phyloP scores from a whole-genome alignment of 257 asterid species.

The Solanum chiquidenum region DNA sequence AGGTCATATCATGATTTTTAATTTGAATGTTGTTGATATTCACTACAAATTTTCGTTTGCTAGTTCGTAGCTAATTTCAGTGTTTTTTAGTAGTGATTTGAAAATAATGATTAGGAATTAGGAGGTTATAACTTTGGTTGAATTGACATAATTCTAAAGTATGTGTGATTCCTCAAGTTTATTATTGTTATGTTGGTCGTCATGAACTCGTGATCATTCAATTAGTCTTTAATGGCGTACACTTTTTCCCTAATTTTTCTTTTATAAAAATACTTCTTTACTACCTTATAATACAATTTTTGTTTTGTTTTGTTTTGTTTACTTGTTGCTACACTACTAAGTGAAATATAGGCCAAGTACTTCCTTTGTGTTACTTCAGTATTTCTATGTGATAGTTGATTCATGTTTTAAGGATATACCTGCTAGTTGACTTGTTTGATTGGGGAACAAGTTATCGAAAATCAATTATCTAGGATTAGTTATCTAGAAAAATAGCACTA shows the following conservation, averaged over 20 bases:
- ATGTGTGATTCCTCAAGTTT: neutral
- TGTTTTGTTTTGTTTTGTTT: too few species aligned
- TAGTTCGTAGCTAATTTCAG: neutral
- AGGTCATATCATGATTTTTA: neutral
- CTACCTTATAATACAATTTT: too few species aligned
- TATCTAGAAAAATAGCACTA: too few species aligned
- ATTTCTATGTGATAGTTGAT: neutral
- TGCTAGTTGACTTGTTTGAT: neutral
- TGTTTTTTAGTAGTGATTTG: neutral
- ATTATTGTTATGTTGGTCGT: neutral
- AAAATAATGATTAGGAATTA: neutral
- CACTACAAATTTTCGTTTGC: neutral
- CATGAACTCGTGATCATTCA: neutral
- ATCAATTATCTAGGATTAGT: too few species aligned
- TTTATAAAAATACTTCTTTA: neutral
- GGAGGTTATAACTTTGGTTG: neutral
- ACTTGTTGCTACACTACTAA: too few species aligned
- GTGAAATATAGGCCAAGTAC: too few species aligned
- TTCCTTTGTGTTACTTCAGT: too few species aligned
- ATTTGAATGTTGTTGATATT: neutral
- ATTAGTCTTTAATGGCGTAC: neutral
- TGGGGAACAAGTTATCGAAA: too few species aligned
- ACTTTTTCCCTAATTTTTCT: neutral
- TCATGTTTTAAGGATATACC: neutral
- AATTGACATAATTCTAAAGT: neutral